phyloP scores from a whole-genome alignment of 2,329 filamentous ascomycete genomes.

The Madurella fahalii region DNA sequence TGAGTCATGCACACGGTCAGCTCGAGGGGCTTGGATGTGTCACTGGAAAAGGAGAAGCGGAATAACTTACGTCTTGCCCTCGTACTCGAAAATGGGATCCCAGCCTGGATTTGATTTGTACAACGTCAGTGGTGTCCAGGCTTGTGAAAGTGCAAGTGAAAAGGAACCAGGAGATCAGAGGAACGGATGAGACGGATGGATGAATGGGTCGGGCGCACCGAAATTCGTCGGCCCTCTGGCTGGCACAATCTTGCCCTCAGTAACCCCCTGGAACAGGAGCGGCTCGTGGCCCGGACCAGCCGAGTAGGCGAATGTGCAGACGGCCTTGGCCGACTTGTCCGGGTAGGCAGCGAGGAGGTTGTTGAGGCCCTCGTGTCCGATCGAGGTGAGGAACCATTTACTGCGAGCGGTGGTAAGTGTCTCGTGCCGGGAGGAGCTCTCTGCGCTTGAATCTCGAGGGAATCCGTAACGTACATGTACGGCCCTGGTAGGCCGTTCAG shows the following conservation, averaged over 20 bases:
- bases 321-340: constrained; percentile 86
- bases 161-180: not conserved
- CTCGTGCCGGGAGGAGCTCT: not conserved
- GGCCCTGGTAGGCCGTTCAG: constrained; percentile 88
- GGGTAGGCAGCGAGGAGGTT: constrained; percentile 84
- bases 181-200: not conserved
- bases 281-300: constrained; percentile 79
- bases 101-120: constrained; percentile 52
- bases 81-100: constrained; percentile 94
- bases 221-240: constrained; percentile 77
- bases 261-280: constrained; percentile 87
- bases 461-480: constrained; percentile 68
- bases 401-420: constrained; percentile 42
- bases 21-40: too few species aligned
- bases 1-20: constrained; percentile 29
- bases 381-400: constrained; percentile 85
- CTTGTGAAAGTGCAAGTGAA: too few species aligned
- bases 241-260: constrained; percentile 78
- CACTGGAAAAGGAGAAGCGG: not conserved
- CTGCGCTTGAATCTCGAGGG: not conserved
- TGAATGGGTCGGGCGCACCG: constrained; percentile 52
- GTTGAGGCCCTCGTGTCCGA: constrained; percentile 83
- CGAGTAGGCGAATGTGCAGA: constrained; percentile 94
- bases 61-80: constrained; percentile 67
- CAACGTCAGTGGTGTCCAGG: not conserved